These are phyloP conservation scores for Aspergillus sp. DNA, from an alignment of 2,329 filamentous ascomycete genomes.

Conservation along the genomic window DNA sequence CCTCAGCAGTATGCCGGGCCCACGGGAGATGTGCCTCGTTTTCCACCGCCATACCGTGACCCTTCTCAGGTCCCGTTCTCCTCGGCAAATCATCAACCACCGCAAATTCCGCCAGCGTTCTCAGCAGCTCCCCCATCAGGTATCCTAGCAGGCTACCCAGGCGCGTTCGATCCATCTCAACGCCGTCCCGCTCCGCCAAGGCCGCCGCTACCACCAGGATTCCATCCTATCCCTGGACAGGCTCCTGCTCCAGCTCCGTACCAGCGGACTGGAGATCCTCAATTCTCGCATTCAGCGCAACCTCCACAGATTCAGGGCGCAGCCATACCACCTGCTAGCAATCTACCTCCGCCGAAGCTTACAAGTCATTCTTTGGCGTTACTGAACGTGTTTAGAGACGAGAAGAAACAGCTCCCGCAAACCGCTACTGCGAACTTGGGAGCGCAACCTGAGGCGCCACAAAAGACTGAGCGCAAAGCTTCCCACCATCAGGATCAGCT, in stretches of 20 bases:
- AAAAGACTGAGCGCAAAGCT: constrained; percentile 20
- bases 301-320: constrained; percentile 40
- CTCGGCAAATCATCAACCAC: constrained; percentile 7
- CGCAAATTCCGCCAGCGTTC: constrained; percentile 12
- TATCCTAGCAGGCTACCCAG: constrained; percentile 18
- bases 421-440: constrained; percentile 18
- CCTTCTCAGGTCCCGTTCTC: constrained; percentile 15
- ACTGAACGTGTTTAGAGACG: constrained; percentile 57
- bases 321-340: constrained; percentile 55
- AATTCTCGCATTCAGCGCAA: constrained; percentile 41
- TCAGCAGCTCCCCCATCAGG: constrained; percentile 18
- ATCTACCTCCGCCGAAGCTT: constrained; percentile 58
- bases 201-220: constrained; percentile 16
- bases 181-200: constrained; percentile 23
- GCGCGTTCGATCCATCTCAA: constrained; percentile 22
- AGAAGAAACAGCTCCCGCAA: constrained; percentile 27
- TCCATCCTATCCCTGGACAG: constrained; percentile 13
- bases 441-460: constrained; percentile 15
- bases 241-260: constrained; percentile 43
- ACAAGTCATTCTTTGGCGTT: constrained; percentile 59
- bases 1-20: constrained; percentile 30
- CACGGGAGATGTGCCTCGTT: constrained; percentile 28
- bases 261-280: constrained; percentile 47
- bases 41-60: constrained; percentile 17
- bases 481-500: constrained; percentile 41